Base-by-base conservation (phyloP, 2,329 filamentous ascomycete species). In the Emmonsiellopsis sp. region DNA sequence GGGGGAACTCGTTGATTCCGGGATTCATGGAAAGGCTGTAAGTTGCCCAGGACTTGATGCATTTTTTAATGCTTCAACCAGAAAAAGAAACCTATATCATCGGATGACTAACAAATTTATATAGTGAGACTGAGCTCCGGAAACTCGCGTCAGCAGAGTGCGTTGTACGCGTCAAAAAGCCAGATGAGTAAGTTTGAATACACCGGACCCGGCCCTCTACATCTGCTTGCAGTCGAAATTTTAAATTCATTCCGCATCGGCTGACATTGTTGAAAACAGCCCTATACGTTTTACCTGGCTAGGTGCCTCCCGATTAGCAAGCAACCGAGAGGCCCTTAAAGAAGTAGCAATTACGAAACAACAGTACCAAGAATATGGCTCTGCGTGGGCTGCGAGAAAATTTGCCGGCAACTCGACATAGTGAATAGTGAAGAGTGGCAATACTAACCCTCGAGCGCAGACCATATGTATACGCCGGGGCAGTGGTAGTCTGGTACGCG, bases 351-450 rank as follows among this genome's bases (percentile, higher is more conserved):
- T 96, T n/a, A 93, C 88, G 0, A 89, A 87, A 66, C 80, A 87
- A 57, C 89, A 98, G 65, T 98, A 98, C 67, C 83, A 93, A 50
- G 93, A 98, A 69, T 73, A 90, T 64, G 93, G 93, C 7, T 81
- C 80, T 53, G 75, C 73, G 1, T 92, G 88, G 87, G 78, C 87
- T 26, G 82, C 82, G 31, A 84, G 82, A 62, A 88, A 81, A 64
- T 93, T 95, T 66, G 75, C 73, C 11, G 73, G 73, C 3, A 40
- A 16, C 3, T 49, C 37, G 16, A 30, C 20, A 5, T 26, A 26
- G 20, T 26, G 20, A 26, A 26, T 26, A 26, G 20, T 5, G 3
- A 26, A 26, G 20, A 26, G 20, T 26, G 20, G 20, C 20, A 26
- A 26, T 26, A 5, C 20, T 26, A 26, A 26, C 20, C 20, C 20